Evolutionary conservation across 106 monocot genomes (phyloP).

Genomic region (Dendrobium officinale): DNA sequence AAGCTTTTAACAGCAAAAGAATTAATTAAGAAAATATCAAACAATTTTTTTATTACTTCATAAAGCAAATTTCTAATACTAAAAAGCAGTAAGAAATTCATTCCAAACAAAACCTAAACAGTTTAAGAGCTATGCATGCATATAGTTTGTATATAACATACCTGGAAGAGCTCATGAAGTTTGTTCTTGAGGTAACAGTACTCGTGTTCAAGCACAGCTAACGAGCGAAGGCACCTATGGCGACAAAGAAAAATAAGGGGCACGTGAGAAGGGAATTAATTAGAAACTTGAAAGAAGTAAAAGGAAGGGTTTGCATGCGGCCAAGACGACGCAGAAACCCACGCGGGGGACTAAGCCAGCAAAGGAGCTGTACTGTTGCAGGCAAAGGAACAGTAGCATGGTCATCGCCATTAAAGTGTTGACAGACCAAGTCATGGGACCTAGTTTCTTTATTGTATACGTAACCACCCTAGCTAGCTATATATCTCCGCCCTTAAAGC

Average conservation of each 20-base stretch:
- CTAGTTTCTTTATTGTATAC: too few species aligned
- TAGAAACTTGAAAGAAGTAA: not conserved
- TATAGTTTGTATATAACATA: not conserved
- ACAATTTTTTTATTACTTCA: too few species aligned
- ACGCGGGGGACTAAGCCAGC: not conserved
- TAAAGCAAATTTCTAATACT: too few species aligned
- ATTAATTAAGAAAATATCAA: not conserved
- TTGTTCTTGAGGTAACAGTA: conserved; percentile 25
- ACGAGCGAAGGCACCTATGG: conserved; percentile 21
- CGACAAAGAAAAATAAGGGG: not conserved
- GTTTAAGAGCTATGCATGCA: not conserved
- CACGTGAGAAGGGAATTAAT: not conserved
- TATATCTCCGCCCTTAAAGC: too few species aligned
- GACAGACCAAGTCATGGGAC: not conserved
- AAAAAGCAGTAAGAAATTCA: too few species aligned
- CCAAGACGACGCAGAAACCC: not conserved
- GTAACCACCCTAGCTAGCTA: too few species aligned
- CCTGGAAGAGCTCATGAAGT: conserved; percentile 21
- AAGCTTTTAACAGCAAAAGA: not conserved
- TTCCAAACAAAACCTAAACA: not conserved
- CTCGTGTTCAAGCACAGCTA: conserved; percentile 29
- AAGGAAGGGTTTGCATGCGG: too few species aligned
- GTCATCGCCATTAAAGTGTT: not conserved
- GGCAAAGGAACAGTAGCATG: too few species aligned
- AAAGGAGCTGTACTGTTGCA: too few species aligned